Conservation (phyloP, 345 rosid species). For the Hypericum perforatum region DNA sequence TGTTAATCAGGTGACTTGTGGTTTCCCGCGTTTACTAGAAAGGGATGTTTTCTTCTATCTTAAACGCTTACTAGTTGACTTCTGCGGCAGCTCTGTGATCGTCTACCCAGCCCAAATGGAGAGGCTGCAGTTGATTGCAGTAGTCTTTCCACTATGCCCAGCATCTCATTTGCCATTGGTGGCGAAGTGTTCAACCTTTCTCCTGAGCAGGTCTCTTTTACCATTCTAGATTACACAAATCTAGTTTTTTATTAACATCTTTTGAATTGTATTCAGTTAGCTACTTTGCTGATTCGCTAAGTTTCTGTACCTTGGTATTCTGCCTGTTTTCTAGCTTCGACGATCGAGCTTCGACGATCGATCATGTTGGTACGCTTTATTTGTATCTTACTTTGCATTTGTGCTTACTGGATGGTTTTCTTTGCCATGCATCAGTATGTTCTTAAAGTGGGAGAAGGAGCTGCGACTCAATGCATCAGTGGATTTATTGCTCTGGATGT, state of each 20-base stretch:
- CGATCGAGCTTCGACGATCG: no score
- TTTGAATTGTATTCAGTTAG: no score
- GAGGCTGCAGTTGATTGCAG: constrained; percentile 23
- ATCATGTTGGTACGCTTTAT: no score
- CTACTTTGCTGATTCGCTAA: background rate
- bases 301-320: background rate
- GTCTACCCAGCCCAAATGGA: constrained; percentile 26
- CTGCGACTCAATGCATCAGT: constrained; percentile 24
- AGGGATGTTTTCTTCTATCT: no score
- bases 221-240: background rate
- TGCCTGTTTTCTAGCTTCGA: background rate
- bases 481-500: constrained; percentile 23
- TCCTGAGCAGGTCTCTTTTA: constrained; percentile 7
- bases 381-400: background rate
- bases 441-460: constrained; percentile 26
- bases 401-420: background rate
- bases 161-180: constrained; percentile 20
- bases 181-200: constrained; percentile 20
- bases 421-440: constrained; percentile 15
- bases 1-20: constrained; percentile 9
- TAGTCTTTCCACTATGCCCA: constrained; percentile 18
- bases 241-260: no score
- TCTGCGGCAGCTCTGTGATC: constrained; percentile 17
- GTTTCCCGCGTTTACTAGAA: no score
- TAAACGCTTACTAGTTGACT: no score